Percentiles rank a stretch among this genome's conserved stretches.
Conservation (phyloP, 352 stramenopile species). For the Pythium chondricola region DNA sequence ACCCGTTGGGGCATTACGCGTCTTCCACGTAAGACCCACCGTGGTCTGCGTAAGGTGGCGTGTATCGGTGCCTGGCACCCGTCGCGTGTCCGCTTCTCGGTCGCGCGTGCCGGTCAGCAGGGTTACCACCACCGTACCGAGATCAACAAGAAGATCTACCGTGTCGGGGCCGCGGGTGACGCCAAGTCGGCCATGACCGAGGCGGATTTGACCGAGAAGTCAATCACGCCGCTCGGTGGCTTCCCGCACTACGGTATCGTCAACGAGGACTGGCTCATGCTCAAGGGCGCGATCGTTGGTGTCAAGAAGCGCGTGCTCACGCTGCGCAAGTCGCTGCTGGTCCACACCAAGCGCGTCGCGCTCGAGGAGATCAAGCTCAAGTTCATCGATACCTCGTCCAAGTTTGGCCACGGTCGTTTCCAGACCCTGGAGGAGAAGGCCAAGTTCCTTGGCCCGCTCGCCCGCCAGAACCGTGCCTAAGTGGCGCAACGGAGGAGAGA, state of each 20-base stretch:
- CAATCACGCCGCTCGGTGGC: conserved; percentile 98
- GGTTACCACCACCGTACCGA: conserved; percentile 99
- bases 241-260: conserved; percentile 99
- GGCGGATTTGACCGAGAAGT: conserved; percentile 99
- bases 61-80: conserved; percentile 99
- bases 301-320: conserved; percentile 99
- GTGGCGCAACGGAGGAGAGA: no score
- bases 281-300: conserved; percentile 98
- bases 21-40: conserved; percentile 99
- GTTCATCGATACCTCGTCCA: conserved; percentile 97
- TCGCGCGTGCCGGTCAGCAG: conserved; percentile 99
- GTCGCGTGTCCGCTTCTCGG: conserved; percentile 96
- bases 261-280: conserved; percentile 99
- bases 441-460: conserved; percentile 98
- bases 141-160: conserved; percentile 99
- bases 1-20: conserved; percentile 99
- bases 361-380: conserved; percentile 96
- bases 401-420: conserved; percentile 99
- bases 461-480: conserved; percentile 88
- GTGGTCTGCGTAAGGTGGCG: conserved; percentile 99
- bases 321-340: conserved; percentile 97
- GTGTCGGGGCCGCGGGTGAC: conserved; percentile 91
- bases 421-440: conserved; percentile 99
- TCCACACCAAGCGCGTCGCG: conserved; percentile 96
- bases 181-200: conserved; percentile 97